Percentiles rank a stretch among this genome's conserved stretches.
phyloP scores from a whole-genome alignment of 2,329 filamentous ascomycete species.

The Fusarium sp. region DNA sequence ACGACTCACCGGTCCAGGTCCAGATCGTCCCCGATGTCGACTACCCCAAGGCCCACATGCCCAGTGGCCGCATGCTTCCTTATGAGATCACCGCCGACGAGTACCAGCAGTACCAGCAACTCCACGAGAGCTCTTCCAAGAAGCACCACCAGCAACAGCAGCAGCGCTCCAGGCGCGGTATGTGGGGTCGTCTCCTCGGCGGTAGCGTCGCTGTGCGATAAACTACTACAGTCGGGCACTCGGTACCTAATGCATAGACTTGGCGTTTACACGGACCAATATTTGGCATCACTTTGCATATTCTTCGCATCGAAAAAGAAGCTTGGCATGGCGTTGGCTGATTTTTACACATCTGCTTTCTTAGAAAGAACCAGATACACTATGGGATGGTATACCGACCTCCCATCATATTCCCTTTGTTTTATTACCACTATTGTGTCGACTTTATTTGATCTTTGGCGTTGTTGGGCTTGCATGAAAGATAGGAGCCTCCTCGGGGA shows the following conservation, averaged over 20 bases:
- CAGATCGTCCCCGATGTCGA: conserved; percentile 61
- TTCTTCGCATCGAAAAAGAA: conserved; percentile 43
- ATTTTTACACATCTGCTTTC: conserved; percentile 29
- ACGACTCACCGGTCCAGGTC: conserved; percentile 66
- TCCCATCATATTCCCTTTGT: conserved; percentile 42
- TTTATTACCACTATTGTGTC: conserved; percentile 25
- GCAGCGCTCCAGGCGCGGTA: conserved; percentile 60
- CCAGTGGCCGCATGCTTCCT: conserved; percentile 60
- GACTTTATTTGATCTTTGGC: conserved; percentile 22
- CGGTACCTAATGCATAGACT: conserved; percentile 39
- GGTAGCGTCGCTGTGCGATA: conserved; percentile 61
- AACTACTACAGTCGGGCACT: conserved; percentile 20
- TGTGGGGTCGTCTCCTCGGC: conserved; percentile 70
- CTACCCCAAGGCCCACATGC: conserved; percentile 55
- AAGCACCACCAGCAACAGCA: conserved; percentile 67
- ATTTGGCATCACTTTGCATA: conserved; percentile 42
- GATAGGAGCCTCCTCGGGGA: conserved; percentile 22
- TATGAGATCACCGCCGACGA: conserved; percentile 71
- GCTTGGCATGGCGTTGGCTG: conserved; percentile 44
- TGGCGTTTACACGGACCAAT: conserved; percentile 45
- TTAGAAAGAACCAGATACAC: conserved; percentile 42
- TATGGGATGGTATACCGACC: conserved; percentile 23
- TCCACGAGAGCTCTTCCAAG: conserved; percentile 63
- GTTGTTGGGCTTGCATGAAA: conserved; percentile 40
- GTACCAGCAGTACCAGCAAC: conserved; percentile 59